phyloP scores from a whole-genome alignment of 805 yeast genomes.

The Yarrowia divulgata region DNA sequence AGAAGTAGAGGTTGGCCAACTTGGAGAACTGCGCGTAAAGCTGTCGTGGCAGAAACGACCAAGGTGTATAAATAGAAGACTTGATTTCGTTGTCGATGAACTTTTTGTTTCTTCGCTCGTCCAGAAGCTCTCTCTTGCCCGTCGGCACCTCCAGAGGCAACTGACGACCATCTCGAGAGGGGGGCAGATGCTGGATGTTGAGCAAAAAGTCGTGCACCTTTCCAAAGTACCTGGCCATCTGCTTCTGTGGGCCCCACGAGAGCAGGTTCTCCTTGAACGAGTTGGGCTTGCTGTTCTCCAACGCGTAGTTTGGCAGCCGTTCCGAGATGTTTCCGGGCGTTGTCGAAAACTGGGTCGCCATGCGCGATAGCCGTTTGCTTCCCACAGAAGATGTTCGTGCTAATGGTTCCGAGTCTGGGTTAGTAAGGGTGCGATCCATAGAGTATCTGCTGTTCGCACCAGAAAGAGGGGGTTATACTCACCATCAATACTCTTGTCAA shows the following conservation, averaged over 20 bases:
- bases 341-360: constrained; percentile 36
- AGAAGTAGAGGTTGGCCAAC: constrained; percentile 87
- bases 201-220: constrained; percentile 46
- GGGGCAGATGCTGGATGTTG: constrained; percentile 50
- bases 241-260: constrained; percentile 23
- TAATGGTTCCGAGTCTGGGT: constrained; percentile 27
- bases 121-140: constrained; percentile 57
- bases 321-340: constrained; percentile 34
- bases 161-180: constrained; percentile 72
- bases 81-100: constrained; percentile 75
- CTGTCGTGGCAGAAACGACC: constrained; percentile 87
- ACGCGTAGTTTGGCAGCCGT: constrained; percentile 31
- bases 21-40: constrained; percentile 90
- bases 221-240: constrained; percentile 4
- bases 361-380: constrained; percentile 28
- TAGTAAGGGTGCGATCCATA: background rate
- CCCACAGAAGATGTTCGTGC: constrained; percentile 20
- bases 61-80: constrained; percentile 83
- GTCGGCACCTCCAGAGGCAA: constrained; percentile 69
- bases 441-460: background rate
- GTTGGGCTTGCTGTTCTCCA: constrained; percentile 37
- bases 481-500: constrained; percentile 33
- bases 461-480: constrained; percentile 1
- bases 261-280: constrained; percentile 25
- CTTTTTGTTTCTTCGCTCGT: constrained; percentile 70